Evolutionary conservation across 1,139 yeast genomes (phyloP), one percentile per base, ranked within the genome.

Genomic region (Kurtzmaniella quercitrusa): DNA sequence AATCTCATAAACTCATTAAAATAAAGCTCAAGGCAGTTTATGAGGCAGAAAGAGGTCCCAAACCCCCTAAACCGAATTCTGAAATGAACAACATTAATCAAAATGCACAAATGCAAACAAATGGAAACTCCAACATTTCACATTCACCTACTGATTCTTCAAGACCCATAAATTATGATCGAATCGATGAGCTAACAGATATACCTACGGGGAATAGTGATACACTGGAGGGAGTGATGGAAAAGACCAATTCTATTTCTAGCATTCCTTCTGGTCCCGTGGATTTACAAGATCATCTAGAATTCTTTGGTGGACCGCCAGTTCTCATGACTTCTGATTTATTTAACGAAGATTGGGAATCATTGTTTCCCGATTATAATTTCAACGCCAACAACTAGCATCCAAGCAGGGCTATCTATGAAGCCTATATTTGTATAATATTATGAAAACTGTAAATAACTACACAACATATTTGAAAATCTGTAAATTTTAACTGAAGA

Each of bases 291-390:
- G 68, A 66, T 29, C 60, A 58, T 44, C 51, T 69, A 36, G 75
- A 69, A 38, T 70, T 72, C 52, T 67, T 74, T 49, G 79, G 79
- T 12, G 79, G 80, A 3, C 80, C 79, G 1, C 79, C 79, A 3
- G 73, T 75, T 16, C 66, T 74, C 45, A 74, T 75, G 79, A 73
- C 79, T 0, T 72, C 78, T 1, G 79, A 73, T 48, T 63, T 73
- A 52, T 70, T 72, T 50, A 69, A 70, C 47, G 77, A 72, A 49
- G 77, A 73, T 50, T 75, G 79, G 80, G 79, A 71, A 43, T 62
- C 74, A 0, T 60, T 75, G 44, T 74, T 75, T 48, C 77, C 77
- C 0, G 76, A 71, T 47, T 69, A 68, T 41, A 43, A 41, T 23
- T 43, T 43, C 41, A 40, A 41, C n/a, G 40, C 41, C 25, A 23